Evolutionary conservation across 768 basidiomycete species (phyloP).

Genomic region (Russula foetens): DNA sequence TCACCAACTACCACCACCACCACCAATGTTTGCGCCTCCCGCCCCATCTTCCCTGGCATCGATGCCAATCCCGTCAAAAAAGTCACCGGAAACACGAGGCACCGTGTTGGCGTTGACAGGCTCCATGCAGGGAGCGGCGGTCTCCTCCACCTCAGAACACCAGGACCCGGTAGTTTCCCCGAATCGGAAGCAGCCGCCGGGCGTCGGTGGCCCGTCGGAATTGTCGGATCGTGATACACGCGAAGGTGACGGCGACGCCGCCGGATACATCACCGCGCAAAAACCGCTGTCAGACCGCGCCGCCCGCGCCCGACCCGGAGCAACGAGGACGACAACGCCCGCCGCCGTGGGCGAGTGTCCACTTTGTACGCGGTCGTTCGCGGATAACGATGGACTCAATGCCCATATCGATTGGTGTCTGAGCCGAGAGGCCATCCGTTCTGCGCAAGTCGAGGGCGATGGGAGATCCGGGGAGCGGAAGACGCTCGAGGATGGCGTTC

Average conservation of each 20-base stretch:
- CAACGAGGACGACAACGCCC: conserved; percentile 14
- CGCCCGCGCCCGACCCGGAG: not conserved
- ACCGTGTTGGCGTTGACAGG: not conserved
- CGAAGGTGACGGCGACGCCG: too few species aligned
- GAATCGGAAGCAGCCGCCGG: not conserved
- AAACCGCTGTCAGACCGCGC: not conserved
- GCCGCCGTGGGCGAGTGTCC: conserved; percentile 47
- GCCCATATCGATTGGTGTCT: conserved; percentile 87
- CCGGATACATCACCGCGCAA: too few species aligned
- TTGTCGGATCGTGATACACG: too few species aligned
- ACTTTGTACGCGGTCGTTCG: conserved; percentile 55
- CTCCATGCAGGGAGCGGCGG: not conserved
- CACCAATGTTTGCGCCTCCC: conserved; percentile 1
- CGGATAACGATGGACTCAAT: conserved; percentile 74
- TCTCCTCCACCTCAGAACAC: not conserved
- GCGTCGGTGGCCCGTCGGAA: too few species aligned
- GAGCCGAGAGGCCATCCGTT: conserved; percentile 65
- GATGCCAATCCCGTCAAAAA: not conserved
- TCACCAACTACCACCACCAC: not conserved
- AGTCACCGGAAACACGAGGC: not conserved
- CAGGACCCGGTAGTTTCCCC: not conserved
- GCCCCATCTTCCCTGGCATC: not conserved
- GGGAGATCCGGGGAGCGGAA: not conserved
- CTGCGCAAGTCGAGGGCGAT: conserved; percentile 43
- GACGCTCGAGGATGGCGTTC: not conserved